Percentiles rank a stretch among this genome's conserved stretches.
phyloP scores from a whole-genome alignment of 129 eudicot species.

The Tagetes erecta region DNA sequence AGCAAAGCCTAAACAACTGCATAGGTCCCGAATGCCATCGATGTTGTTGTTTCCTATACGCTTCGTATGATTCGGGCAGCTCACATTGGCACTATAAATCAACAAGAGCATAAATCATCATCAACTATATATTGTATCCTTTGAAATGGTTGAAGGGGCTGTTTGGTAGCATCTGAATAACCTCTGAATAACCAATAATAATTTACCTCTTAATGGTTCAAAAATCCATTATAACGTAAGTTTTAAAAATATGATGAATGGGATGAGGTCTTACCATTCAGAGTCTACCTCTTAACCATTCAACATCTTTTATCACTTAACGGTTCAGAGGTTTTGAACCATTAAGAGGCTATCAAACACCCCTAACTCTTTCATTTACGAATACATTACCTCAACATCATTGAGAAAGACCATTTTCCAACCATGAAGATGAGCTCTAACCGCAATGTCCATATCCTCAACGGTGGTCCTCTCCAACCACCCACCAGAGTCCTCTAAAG shows the following conservation, averaged over 20 bases:
- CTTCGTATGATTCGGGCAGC: slow-evolving; percentile 88
- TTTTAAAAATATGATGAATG: too few relatives aligned
- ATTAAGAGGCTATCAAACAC: too few relatives aligned
- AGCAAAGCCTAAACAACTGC: slow-evolving; percentile 87
- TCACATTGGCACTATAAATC: slow-evolving; percentile 72
- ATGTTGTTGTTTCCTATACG: slow-evolving; percentile 85
- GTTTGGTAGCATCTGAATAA: too few relatives aligned
- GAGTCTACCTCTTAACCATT: too few relatives aligned
- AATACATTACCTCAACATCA: slow-evolving; percentile 50
- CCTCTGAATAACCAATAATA: too few relatives aligned
- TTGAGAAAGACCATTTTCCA: slow-evolving; percentile 63
- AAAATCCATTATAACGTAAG: too few relatives aligned
- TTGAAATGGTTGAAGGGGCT: neutral
- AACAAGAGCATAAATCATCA: neutral
- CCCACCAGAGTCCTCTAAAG: slow-evolving; percentile 59
- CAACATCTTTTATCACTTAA: too few relatives aligned
- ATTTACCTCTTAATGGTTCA: too few relatives aligned
- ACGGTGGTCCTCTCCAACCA: slow-evolving; percentile 62
- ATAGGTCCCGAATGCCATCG: slow-evolving; percentile 98
- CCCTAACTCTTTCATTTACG: too few relatives aligned
- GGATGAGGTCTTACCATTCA: too few relatives aligned
- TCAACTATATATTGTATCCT: neutral
- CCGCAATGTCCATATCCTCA: slow-evolving; percentile 59
- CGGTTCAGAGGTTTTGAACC: too few relatives aligned
- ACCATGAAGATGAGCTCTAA: slow-evolving; percentile 58